Percentiles rank a stretch among this genome's conserved stretches.
phyloP scores from a whole-genome alignment of 352 stramenopile genomes.

The Phytophthora meadii region DNA sequence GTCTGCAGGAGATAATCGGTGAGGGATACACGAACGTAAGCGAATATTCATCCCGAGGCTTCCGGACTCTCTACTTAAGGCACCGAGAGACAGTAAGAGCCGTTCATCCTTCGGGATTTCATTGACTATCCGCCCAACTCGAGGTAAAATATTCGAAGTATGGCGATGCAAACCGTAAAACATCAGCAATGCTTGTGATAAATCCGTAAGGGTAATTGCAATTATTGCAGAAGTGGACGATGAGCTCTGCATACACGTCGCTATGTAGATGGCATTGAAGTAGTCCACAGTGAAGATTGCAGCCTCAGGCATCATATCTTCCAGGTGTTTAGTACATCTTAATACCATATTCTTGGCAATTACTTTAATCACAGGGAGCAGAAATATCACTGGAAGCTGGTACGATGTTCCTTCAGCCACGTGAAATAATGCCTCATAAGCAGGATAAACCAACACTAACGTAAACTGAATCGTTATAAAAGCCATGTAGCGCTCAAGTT shows the following conservation, averaged over 20 bases:
- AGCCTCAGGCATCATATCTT: constrained; percentile 19
- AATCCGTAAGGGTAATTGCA: neutral
- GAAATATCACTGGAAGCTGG: constrained; percentile 8
- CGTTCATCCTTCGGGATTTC: neutral
- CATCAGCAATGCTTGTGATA: constrained; percentile 1
- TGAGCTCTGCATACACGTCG: constrained; percentile 16
- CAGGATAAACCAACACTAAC: constrained; percentile 13
- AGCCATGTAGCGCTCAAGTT: constrained; percentile 3
- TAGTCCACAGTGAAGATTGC: constrained; percentile 28
- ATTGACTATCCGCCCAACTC: neutral
- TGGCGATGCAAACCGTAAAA: constrained; percentile 3
- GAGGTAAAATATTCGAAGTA: neutral
- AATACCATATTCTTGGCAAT: constrained; percentile 21
- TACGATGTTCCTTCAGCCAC: neutral
- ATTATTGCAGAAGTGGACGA: constrained; percentile 4
- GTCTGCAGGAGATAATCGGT: neutral
- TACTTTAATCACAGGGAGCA: constrained; percentile 34
- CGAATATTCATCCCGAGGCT: neutral
- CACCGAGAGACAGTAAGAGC: neutral
- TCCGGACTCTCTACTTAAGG: neutral
- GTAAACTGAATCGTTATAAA: constrained; percentile 7
- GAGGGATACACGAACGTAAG: neutral
- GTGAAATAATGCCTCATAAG: constrained; percentile 12
- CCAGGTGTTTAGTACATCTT: constrained; percentile 6
- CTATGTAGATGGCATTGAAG: constrained; percentile 31